Conservation (phyloP, 2,329 filamentous ascomycete genomes). For the Botryosphaeria dothidea region DNA sequence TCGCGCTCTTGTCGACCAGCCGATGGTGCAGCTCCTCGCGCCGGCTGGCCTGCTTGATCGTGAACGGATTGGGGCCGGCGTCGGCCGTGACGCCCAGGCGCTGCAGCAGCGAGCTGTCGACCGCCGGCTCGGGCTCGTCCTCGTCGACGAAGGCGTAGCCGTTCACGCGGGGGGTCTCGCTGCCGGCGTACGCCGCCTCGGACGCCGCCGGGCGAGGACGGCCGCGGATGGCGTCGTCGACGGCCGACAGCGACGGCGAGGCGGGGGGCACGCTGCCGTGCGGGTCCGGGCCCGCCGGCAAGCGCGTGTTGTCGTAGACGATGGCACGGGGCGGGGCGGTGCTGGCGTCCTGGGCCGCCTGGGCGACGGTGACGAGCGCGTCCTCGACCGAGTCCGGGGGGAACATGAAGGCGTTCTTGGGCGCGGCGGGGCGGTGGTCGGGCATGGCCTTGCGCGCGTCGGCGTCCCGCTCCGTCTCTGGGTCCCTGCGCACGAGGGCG, state of each 20-base stretch:
- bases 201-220: conserved; percentile 50
- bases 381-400: conserved; percentile 64
- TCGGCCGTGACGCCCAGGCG: conserved; percentile 53
- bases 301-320: conserved; percentile 79
- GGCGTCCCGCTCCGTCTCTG: conserved; percentile 48
- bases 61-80: conserved; percentile 66
- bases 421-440: conserved; percentile 71
- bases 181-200: conserved; percentile 54
- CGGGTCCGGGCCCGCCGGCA: conserved; percentile 49
- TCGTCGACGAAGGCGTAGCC: conserved; percentile 84
- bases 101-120: conserved; percentile 71
- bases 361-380: conserved; percentile 59
- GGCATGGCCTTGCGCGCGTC: conserved; percentile 74
- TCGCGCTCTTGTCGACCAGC: conserved; percentile 66
- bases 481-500: conserved; percentile 11
- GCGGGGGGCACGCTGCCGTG: conserved; percentile 54
- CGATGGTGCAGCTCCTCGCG: conserved; percentile 81
- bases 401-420: conserved; percentile 90
- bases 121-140: conserved; percentile 55
- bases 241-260: conserved; percentile 79
- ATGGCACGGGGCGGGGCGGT: conserved; percentile 75
- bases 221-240: conserved; percentile 81
- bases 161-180: conserved; percentile 86
- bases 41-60: conserved; percentile 70
- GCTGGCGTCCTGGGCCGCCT: conserved; percentile 69